Evolutionary conservation across 345 rosid species (phyloP), one percentile per base, ranked within the genome.

Genomic region (Hibiscus syriacus): DNA sequence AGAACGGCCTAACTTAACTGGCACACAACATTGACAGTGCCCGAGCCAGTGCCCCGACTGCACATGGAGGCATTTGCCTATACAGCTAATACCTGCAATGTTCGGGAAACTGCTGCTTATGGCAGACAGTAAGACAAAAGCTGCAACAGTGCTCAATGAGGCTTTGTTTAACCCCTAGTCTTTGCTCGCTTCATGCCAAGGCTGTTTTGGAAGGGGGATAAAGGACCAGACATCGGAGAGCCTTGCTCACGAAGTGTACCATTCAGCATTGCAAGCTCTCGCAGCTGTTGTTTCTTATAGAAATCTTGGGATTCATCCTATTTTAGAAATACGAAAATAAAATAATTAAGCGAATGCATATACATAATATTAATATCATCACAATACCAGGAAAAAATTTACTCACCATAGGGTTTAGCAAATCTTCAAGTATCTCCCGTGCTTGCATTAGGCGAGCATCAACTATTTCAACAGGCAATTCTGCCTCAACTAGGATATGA

Each of bases 161-260:
- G 55, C 39, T 36, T 65, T 72, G 70, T 70, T 71, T 70, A 90
- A 73, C 92, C 96, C 74, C 90, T 80, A 45, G 97, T 95, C 82
- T 95, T 95, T 72, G 99, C 99, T 75, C 99, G 81, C 83, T 94
- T 92, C 93, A 94, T 83, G 16, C 97, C 93, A 2, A 92, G 97
- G 82, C 87, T 87, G 86, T 84, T 82, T 57, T 87, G 80, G 81
- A 79, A 92, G 16, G 98, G 98, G 68, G 98, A 92, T 25, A 88
- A 85, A 1, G 98, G 88, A 55, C 99, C 94, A 0, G 98, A 84
- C 97, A 92, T 87, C 16, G 94, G 92, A 70, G 97, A 90, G 57
- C 98, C 96, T 73, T 88, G 98, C 52, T 88, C 94, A 1, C 98
- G 89, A 36, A 90, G 88, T 4, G 86, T 92, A 41, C 98, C 98